Conservation (phyloP, 2,329 filamentous ascomycete species). For the Boeremia exigua region DNA sequence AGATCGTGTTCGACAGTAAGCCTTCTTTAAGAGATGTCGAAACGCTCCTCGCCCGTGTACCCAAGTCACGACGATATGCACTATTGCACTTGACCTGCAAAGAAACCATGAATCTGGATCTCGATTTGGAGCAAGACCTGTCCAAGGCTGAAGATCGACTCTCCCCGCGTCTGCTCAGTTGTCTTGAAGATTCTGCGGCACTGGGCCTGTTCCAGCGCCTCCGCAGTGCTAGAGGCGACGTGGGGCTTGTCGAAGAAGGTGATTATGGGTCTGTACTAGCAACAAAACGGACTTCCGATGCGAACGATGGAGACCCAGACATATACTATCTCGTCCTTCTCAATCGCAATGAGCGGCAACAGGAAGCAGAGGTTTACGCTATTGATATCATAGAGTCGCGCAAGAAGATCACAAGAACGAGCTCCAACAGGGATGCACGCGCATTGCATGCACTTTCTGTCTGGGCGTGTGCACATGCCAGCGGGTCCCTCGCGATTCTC, state of each 20-base stretch:
- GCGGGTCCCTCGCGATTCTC: constrained; percentile 39
- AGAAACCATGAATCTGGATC: constrained; percentile 17
- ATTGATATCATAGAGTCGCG: constrained; percentile 19
- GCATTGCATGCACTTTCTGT: constrained; percentile 37
- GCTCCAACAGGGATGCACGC: constrained; percentile 37
- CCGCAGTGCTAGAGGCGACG: constrained; percentile 25
- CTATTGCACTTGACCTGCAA: constrained; percentile 28
- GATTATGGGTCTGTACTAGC: constrained; percentile 9
- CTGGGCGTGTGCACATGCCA: constrained; percentile 40
- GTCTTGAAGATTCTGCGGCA: constrained; percentile 21
- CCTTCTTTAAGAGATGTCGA: constrained; percentile 7
- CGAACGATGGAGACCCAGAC: constrained; percentile 20
- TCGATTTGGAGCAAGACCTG: constrained; percentile 27
- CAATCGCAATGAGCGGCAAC: constrained; percentile 5
- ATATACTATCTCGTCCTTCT: constrained; percentile 24
- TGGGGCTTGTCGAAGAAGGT: constrained; percentile 15
- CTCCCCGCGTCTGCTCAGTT: constrained; percentile 8
- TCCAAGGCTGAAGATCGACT: constrained; percentile 14
- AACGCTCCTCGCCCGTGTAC: constrained; percentile 13
- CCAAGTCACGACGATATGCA: constrained; percentile 21
- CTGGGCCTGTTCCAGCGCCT: constrained; percentile 30
- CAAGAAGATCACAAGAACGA: constrained; percentile 28
- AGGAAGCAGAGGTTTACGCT: constrained; percentile 22
- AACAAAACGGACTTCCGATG: not conserved
- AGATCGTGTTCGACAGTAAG: constrained; percentile 1